phyloP scores from a whole-genome alignment of 2,329 filamentous ascomycete genomes.

The Aspergillus jensenii region DNA sequence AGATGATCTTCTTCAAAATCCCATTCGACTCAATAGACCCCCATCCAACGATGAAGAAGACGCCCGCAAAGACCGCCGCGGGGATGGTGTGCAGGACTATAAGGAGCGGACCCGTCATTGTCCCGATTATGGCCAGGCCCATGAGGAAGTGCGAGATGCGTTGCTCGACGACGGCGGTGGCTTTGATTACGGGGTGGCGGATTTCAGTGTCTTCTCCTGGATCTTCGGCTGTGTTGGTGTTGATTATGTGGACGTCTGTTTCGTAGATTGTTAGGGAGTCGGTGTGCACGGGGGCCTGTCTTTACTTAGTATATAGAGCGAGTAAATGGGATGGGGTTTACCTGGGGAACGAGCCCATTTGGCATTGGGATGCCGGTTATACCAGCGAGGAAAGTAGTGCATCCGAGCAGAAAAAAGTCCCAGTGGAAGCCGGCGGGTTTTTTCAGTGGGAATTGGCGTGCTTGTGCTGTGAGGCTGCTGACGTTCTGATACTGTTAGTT shows the following conservation, averaged over 20 bases:
- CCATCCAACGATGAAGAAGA: slow-evolving; percentile 80
- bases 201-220: slow-evolving; percentile 56
- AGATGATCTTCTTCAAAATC: slow-evolving; percentile 69
- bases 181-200: slow-evolving; percentile 49
- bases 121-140: slow-evolving; percentile 71
- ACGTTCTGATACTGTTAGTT: slow-evolving; percentile 51
- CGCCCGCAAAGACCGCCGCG: slow-evolving; percentile 70
- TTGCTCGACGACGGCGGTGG: slow-evolving; percentile 58
- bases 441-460: slow-evolving; percentile 72
- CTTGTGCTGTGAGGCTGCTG: slow-evolving; percentile 74
- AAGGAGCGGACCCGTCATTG: slow-evolving; percentile 72
- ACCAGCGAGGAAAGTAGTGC: slow-evolving; percentile 71
- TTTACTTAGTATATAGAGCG: not conserved
- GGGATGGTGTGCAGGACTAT: slow-evolving; percentile 72
- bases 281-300: slow-evolving; percentile 58
- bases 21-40: slow-evolving; percentile 72
- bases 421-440: slow-evolving; percentile 82
- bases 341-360: slow-evolving; percentile 77
- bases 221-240: slow-evolving; percentile 46
- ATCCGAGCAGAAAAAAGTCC: slow-evolving; percentile 75
- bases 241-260: slow-evolving; percentile 68
- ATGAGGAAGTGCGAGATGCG: slow-evolving; percentile 74
- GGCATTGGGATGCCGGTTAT: slow-evolving; percentile 74
- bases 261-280: slow-evolving; percentile 69
- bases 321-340: slow-evolving; percentile 52